Percentiles rank a stretch among this genome's conserved stretches.
These are phyloP conservation scores for Phytophthora pseudosyringae DNA, from an alignment of 352 stramenopile species.

Conservation along the genomic window DNA sequence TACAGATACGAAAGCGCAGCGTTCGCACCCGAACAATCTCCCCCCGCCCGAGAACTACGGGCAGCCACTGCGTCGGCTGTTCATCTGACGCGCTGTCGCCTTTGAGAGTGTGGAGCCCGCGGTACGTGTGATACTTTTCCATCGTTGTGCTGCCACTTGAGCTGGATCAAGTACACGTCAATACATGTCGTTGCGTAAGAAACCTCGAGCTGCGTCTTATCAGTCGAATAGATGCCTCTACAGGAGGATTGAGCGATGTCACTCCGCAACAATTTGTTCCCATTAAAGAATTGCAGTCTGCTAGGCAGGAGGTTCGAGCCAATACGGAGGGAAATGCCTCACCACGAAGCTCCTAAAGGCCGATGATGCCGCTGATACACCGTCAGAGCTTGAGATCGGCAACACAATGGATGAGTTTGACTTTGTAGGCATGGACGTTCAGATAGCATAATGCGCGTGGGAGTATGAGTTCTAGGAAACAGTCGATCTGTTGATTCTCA, in stretches of 20 bases:
- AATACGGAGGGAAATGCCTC: slow-evolving; percentile 42
- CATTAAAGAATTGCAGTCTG: no score
- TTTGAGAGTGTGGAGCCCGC: no score
- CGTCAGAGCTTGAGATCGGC: slow-evolving; percentile 9
- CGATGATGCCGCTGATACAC: slow-evolving; percentile 20
- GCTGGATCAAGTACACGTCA: no score
- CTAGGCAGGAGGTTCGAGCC: slow-evolving; percentile 44
- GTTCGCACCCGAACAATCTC: not conserved
- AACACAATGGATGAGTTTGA: slow-evolving; percentile 45
- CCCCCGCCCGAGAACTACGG: not conserved
- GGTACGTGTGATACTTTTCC: no score
- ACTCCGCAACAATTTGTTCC: no score
- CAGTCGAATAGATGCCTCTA: no score
- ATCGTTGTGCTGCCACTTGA: no score
- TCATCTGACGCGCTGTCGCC: not conserved
- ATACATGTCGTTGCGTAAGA: no score
- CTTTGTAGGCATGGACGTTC: slow-evolving; percentile 27
- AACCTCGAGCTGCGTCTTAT: no score
- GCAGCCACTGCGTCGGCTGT: not conserved
- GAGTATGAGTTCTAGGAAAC: slow-evolving; percentile 1
- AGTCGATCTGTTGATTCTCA: slow-evolving; percentile 8
- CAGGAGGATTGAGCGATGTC: no score
- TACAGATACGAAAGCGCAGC: not conserved
- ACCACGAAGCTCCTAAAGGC: slow-evolving; percentile 46
- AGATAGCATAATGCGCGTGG: slow-evolving; percentile 8